A percentile compares a stretch with the other conserved stretches of the same genome.
These are phyloP conservation scores for Ceratocystis cubensis DNA, from an alignment of 2,329 filamentous ascomycete genomes.

Conservation along the genomic window DNA sequence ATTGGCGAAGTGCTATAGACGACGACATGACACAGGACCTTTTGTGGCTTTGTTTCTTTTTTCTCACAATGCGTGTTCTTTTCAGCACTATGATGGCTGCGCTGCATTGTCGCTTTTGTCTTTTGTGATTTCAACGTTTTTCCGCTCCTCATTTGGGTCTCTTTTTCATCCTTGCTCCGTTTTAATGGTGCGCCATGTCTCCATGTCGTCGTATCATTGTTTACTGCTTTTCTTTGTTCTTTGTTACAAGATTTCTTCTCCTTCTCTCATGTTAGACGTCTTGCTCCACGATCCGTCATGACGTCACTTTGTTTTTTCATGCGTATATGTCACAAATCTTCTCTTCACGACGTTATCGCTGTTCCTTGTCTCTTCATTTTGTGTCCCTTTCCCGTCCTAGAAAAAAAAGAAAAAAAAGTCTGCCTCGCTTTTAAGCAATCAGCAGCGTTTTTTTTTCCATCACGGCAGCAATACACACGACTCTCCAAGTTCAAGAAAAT, in stretches of 20 bases:
- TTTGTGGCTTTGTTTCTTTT: background rate
- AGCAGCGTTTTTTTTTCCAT: background rate
- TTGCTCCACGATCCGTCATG: slow-evolving; percentile 20
- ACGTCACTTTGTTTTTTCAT: slow-evolving; percentile 10
- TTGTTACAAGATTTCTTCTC: slow-evolving; percentile 5
- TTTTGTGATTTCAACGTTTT: slow-evolving; percentile 2
- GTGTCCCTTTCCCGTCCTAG: background rate
- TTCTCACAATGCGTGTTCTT: slow-evolving; percentile 5
- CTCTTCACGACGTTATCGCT: background rate
- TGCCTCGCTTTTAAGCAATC: slow-evolving; percentile 5
- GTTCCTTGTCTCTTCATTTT: background rate
- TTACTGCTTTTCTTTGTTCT: background rate
- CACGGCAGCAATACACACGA: background rate
- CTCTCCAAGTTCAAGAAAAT: background rate
- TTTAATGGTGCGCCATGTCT: slow-evolving; percentile 7
- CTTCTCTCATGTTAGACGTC: slow-evolving; percentile 17
- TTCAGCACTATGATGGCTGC: slow-evolving; percentile 5
- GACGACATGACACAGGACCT: slow-evolving; percentile 19
- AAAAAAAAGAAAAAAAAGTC: background rate
- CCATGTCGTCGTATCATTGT: background rate
- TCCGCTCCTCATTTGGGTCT: background rate
- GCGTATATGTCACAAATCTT: background rate
- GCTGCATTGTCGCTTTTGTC: slow-evolving; percentile 1
- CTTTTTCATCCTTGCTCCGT: background rate
- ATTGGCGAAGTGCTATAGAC: slow-evolving; percentile 81